phyloP scores from a whole-genome alignment of 495 filamentous ascomycete species.

The Aspergillus egyptiacus region DNA sequence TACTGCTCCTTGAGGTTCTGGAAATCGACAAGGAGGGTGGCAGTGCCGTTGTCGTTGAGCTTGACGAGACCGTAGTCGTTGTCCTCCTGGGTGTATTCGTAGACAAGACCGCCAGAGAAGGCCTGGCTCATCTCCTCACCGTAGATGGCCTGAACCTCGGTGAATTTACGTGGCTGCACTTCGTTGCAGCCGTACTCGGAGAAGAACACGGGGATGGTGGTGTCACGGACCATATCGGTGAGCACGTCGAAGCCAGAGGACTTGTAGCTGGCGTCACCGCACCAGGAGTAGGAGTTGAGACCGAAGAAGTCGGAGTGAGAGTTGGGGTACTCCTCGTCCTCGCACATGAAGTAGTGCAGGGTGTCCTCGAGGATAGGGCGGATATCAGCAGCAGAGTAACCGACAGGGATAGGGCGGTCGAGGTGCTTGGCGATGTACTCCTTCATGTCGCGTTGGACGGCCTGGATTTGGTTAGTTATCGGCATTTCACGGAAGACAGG shows the following conservation, averaged over 20 bases:
- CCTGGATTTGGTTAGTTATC: constrained; percentile 25
- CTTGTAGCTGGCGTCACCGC: constrained; percentile 66
- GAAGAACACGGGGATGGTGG: constrained; percentile 86
- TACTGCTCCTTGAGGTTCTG: constrained; percentile 69
- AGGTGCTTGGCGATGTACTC: constrained; percentile 74
- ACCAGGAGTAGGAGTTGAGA: constrained; percentile 95
- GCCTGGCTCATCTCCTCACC: constrained; percentile 67
- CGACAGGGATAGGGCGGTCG: constrained; percentile 67
- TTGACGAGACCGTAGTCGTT: constrained; percentile 77
- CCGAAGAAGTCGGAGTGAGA: constrained; percentile 83
- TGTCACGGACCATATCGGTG: constrained; percentile 61
- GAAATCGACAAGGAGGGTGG: constrained; percentile 64
- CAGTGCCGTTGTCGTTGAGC: constrained; percentile 58
- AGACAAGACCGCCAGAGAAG: constrained; percentile 84
- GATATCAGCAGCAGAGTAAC: constrained; percentile 94
- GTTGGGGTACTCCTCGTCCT: constrained; percentile 55
- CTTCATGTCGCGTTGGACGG: constrained; percentile 79
- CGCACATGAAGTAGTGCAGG: constrained; percentile 79
- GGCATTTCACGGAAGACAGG: neutral
- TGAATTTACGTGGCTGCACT: constrained; percentile 70
- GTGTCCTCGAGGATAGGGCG: constrained; percentile 70
- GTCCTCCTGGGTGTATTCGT: constrained; percentile 76
- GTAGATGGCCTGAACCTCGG: constrained; percentile 77
- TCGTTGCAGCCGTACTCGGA: constrained; percentile 95
- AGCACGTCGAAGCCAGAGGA: constrained; percentile 67